These are phyloP conservation scores for Coemansia sp. DNA, from an alignment of 192 early-diverging fungal species.

Conservation along the genomic window DNA sequence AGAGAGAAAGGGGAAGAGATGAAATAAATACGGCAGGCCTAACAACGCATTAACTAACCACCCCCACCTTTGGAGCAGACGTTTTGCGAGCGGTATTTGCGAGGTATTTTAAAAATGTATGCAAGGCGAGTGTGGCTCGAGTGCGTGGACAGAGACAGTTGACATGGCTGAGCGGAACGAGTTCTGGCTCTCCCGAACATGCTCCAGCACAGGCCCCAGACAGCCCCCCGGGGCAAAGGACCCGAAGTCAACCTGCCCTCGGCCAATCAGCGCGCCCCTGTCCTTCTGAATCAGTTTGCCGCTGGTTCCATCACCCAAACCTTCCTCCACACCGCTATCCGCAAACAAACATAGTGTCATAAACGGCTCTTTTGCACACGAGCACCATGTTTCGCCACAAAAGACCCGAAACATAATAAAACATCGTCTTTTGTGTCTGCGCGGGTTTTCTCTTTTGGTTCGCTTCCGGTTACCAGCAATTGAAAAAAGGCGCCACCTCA, in stretches of 20 bases:
- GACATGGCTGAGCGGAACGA: background rate
- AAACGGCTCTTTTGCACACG: too few species aligned
- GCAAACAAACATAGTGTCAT: too few species aligned
- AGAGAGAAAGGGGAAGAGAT: background rate
- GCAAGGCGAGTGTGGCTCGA: too few species aligned
- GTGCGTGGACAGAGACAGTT: background rate
- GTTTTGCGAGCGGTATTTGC: background rate
- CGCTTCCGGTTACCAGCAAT: background rate
- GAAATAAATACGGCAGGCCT: background rate
- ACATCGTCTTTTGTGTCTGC: background rate
- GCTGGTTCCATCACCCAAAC: background rate
- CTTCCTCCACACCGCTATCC: too few species aligned
- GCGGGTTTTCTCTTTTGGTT: background rate
- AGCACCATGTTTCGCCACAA: too few species aligned
- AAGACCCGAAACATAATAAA: background rate
- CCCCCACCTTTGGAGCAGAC: background rate
- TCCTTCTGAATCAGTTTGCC: background rate
- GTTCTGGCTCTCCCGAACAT: background rate
- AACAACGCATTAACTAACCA: background rate
- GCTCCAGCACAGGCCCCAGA: background rate
- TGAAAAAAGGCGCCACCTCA: background rate
- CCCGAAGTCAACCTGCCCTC: conserved; percentile 1
- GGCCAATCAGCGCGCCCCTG: background rate
- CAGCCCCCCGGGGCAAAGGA: background rate
- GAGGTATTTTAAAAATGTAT: too few species aligned